Base-by-base conservation (phyloP, 1,284 basidiomycete species). In the Heterobasidion irregulare region DNA sequence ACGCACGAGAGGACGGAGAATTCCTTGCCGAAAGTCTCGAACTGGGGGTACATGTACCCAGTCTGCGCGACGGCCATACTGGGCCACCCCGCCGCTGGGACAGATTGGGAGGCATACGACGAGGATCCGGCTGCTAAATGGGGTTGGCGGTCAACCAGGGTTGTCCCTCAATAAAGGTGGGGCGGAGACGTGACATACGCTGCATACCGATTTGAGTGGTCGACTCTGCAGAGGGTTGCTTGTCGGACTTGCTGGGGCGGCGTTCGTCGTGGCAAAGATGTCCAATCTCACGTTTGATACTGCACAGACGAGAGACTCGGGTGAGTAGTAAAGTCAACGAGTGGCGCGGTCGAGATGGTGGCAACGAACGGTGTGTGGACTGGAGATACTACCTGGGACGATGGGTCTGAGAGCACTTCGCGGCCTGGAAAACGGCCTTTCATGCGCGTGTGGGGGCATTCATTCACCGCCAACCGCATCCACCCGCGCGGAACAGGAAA, bases 271-370 rank as follows among this genome's bases (percentile, higher is more conserved):
- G 88, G 65, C 92, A 95, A 9, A 94, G 75, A 71, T 94, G 90
- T 0, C 91, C 89, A 60, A 94, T 95, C 67, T 94, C 92, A 54
- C 93, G 83, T 69, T 94, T 94, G 62, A 94, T 91, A 64, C 92
- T 94, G 64, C 43, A 46, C 13, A 57, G 8, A 41, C 26, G 32
- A 15, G 53, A 45, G 38, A 41, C 38, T 10, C 5, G 38, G n/a
- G 38, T 41, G 10, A 41, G n/a, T n/a, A 7, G n/a, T 7, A 41
- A 10, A 50, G 52, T 53, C 45, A 33, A 33, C 19, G 18, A 10
- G 13, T 16, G 45, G 8, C 41, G 36, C 18, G 9, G 41, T 50
- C 6, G 26, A 36, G 32, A 35, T 13, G 35, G 47, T 35, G 15
- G 34, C 32, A 46, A 44, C 15, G 49, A 33, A 43, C 12, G 45